Base-by-base conservation (phyloP, 169 alveolate genomes). In the Plasmodium gaboni region DNA sequence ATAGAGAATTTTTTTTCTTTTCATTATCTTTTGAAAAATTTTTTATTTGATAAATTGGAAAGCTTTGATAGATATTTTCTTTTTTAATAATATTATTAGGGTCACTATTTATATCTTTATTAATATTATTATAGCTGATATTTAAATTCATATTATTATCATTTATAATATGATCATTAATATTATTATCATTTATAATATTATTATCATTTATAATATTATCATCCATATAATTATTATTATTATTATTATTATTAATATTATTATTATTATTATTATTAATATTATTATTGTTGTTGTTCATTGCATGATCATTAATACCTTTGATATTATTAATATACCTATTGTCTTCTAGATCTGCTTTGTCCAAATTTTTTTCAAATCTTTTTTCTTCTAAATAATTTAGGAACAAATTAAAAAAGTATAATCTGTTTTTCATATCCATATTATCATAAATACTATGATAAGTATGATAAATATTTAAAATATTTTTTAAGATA, bases 341-440 rank as follows among this genome's bases (percentile, higher is more conserved):
- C 65, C 65, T 42, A 32, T 22, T 42, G 13, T 64, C 76, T 57
- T 63, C 65, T 2, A 15, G 6, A 1, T 64, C 88, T 83, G 15
- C 91, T 28, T 55, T 83, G 51, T 50, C 73, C 44, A 83, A 67
- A 51, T 68, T 55, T 63, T 83, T 67, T 67, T 83, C 83, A 53
- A 68, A 83, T 44, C 59, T 71, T 68, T 83, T 83, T 83, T 83
- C 85, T 68, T 83, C 91, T 48, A 83, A 83, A 55, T 83, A 83
- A 83, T 67, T 63, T 19, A 38, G 50, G 32, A 51, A 83, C 46
- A 83, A 67, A 60, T 53, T 68, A 19, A 67, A 61, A 24, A 83
- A 83, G 24, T 67, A 68, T 1, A 48, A 46, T 63, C 42, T 55
- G 9, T 8, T 38, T 24, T 57, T 50, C 4, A 17, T 28, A 26